These are phyloP conservation scores for Sisymbrium altissimum DNA, from an alignment of 345 rosid species.

Conservation along the genomic window DNA sequence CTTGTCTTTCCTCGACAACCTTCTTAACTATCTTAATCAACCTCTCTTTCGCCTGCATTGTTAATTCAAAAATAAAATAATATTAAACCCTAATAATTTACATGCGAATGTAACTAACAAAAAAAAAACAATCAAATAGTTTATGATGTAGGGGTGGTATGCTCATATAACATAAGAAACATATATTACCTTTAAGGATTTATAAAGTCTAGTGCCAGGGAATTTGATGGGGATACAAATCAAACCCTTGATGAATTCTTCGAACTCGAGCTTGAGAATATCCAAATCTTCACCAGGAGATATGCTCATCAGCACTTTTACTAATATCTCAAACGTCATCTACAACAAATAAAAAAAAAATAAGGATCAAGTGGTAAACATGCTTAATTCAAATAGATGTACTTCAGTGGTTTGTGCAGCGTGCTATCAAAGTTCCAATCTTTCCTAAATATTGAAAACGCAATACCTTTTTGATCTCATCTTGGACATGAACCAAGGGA, in stretches of 20 bases:
- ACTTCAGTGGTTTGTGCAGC: background rate
- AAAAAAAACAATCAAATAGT: background rate
- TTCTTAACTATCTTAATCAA: constrained; percentile 56
- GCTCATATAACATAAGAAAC: background rate
- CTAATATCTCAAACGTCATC: constrained; percentile 76
- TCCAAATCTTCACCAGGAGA: constrained; percentile 70
- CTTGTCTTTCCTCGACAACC: constrained; percentile 61
- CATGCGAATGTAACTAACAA: background rate
- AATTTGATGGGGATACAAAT: constrained; percentile 86
- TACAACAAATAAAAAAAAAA: constrained; percentile 13
- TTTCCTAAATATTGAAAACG: background rate
- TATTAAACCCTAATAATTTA: background rate
- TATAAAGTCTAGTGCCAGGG: constrained; percentile 82
- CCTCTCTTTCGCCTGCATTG: constrained; percentile 74
- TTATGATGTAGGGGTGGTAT: background rate
- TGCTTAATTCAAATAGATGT: background rate
- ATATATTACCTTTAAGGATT: constrained; percentile 70
- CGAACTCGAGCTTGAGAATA: constrained; percentile 61
- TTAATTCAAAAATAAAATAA: background rate
- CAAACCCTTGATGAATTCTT: constrained; percentile 84
- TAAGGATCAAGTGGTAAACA: background rate
- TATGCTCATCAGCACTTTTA: constrained; percentile 64
- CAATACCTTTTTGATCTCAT: constrained; percentile 67
- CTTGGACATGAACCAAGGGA: constrained; percentile 54
- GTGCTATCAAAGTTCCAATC: background rate